Evolutionary conservation across 2,329 filamentous ascomycete species (phyloP), one percentile per base, ranked within the genome.

Genomic region (Colletotrichum eremochloae): DNA sequence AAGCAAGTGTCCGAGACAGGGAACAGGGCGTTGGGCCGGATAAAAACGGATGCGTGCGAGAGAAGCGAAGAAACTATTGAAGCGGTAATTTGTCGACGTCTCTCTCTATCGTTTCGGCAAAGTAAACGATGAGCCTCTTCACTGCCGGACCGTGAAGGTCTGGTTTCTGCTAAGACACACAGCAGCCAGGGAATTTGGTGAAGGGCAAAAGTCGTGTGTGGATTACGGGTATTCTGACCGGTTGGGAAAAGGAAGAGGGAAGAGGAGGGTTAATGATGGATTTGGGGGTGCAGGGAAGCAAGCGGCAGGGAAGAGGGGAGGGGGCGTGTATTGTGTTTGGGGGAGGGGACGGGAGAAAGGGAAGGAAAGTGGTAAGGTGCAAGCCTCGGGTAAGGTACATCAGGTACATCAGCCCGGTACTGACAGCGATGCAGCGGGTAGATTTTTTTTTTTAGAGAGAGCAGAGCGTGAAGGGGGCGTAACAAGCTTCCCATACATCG

Each of bases 221-320:
- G 40, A 66, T 50, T 64, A 71, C 67, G 68, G 58, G 52, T 52
- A 57, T 50, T 53, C 33, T 55, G 70, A 55, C 66, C 50, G 46
- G 44, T n/a, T 36, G 42, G 31, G 31, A 44, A 63, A 71, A 38
- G 46, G 62, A 72, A 67, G 62, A 66, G 70, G 70, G 70, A 72
- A 53, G 55, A 42, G 67, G 48, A 65, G 70, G 70, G 70, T 72
- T 72, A 71, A 72, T 65, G 70, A 66, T 66, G 53, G 60, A 70
- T 66, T 72, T 71, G 57, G 69, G 65, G 69, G 69, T 64, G 53
- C 52, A 64, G 63, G 68, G 29, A 42, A 44, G 62, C 46, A 60
- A 70, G 63, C 31, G 36, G 60, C 53, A 60, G 36, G 40, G 24
- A 36, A 63, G 48, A 4, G 48, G 14, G 31, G 40, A 48, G 58